Evolutionary conservation across 2,329 filamentous ascomycete genomes (phyloP).

Genomic region (Reticulascus tulasneorum): DNA sequence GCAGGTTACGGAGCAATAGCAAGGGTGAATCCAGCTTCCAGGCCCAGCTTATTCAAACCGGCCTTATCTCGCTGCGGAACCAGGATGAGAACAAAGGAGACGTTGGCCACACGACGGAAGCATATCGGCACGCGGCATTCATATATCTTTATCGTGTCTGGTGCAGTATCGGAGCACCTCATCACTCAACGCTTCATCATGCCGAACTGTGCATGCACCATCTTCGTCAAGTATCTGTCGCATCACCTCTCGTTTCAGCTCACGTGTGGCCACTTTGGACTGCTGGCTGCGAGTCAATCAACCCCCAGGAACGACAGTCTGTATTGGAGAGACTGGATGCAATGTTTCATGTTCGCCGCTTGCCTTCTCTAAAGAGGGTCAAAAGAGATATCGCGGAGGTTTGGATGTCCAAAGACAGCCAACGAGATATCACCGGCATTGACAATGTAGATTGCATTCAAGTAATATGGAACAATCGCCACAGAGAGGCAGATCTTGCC

Average conservation of each 20-base stretch:
- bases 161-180: constrained; percentile 17
- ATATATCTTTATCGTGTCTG: constrained; percentile 27
- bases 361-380: constrained; percentile 23
- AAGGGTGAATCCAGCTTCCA: constrained; percentile 1
- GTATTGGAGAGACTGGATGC: constrained; percentile 19
- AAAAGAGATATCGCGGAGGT: constrained; percentile 24
- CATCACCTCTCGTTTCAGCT: constrained; percentile 22
- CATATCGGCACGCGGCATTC: constrained; percentile 25
- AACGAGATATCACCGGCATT: constrained; percentile 20
- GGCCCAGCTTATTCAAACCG: not conserved
- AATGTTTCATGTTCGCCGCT: constrained; percentile 23
- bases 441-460: constrained; percentile 26
- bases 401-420: constrained; percentile 24
- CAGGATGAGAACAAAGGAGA: constrained; percentile 13
- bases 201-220: constrained; percentile 21
- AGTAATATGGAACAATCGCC: constrained; percentile 6
- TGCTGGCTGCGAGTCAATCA: constrained; percentile 25
- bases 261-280: constrained; percentile 29
- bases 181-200: constrained; percentile 16
- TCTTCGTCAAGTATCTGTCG: constrained; percentile 19
- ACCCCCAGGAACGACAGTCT: constrained; percentile 15
- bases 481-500: constrained; percentile 8
- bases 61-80: too few species aligned
- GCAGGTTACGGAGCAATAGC: constrained; percentile 17
- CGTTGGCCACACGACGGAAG: constrained; percentile 21